phyloP scores from a whole-genome alignment of 2,329 filamentous ascomycete genomes.

The Aspergillus hiratsukae region DNA sequence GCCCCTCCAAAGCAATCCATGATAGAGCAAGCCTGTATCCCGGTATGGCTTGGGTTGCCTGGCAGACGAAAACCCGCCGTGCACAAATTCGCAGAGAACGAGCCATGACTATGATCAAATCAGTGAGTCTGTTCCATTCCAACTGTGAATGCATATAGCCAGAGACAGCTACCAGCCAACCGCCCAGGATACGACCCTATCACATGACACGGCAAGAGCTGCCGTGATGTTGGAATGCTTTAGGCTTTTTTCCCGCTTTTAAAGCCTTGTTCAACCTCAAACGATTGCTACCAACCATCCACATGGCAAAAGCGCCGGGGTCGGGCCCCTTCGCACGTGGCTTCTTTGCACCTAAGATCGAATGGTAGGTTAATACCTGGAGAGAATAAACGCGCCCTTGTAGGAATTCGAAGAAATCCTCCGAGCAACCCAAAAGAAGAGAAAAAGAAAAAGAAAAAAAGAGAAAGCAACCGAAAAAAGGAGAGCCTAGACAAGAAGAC shows the following conservation, averaged over 20 bases:
- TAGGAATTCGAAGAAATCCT: background rate
- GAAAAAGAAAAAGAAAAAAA: too few species aligned
- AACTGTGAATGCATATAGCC: conserved; percentile 1
- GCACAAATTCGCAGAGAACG: background rate
- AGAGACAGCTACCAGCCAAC: conserved; percentile 2
- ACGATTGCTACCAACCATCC: conserved; percentile 40
- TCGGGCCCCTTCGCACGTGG: conserved; percentile 20
- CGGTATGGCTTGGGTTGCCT: conserved; percentile 8
- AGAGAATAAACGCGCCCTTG: background rate
- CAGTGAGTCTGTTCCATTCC: background rate
- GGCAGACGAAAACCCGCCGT: background rate
- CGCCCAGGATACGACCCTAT: conserved; percentile 9
- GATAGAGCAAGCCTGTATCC: conserved; percentile 13
- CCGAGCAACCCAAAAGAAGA: background rate
- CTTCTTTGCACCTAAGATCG: conserved; percentile 29
- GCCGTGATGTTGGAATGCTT: conserved; percentile 23
- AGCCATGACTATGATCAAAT: background rate
- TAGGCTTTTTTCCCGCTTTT: conserved; percentile 47
- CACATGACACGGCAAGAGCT: conserved; percentile 28
- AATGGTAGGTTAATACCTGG: background rate
- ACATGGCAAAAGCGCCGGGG: conserved; percentile 38
- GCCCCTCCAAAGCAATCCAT: conserved; percentile 35
- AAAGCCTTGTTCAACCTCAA: conserved; percentile 32
- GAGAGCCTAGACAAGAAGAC: background rate
- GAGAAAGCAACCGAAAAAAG: too few species aligned